phyloP scores from a whole-genome alignment of 2,329 filamentous ascomycete genomes.

The Xylariaceae sp. region DNA sequence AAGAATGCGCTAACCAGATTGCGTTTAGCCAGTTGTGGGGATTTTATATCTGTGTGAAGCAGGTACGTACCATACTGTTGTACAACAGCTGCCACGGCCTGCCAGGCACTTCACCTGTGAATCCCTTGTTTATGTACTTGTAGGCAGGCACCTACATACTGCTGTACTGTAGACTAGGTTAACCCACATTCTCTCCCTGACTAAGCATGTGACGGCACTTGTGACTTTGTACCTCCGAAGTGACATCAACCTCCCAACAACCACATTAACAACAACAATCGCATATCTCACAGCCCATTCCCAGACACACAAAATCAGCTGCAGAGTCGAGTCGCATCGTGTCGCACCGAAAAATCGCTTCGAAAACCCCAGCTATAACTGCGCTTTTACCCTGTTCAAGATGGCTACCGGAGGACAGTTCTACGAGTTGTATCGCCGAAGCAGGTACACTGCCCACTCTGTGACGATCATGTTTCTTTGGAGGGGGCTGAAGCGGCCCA shows the following conservation, averaged over 20 bases:
- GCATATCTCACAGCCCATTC: not conserved
- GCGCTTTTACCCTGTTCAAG: too few species aligned
- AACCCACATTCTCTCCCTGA: not conserved
- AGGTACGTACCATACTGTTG: too few species aligned
- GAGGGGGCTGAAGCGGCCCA: not conserved
- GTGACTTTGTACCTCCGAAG: not conserved
- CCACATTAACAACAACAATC: constrained; percentile 3
- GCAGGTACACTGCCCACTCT: constrained; percentile 62
- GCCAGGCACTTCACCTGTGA: too few species aligned
- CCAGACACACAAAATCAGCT: too few species aligned
- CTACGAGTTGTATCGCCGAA: constrained; percentile 97
- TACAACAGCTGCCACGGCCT: too few species aligned
- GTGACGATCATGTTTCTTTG: not conserved
- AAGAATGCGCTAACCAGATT: too few species aligned
- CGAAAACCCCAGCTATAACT: too few species aligned
- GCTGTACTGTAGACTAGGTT: too few species aligned
- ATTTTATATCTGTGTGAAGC: too few species aligned
- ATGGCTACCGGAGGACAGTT: constrained; percentile 49
- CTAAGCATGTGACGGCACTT: not conserved
- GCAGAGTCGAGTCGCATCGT: too few species aligned
- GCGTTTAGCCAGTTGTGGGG: too few species aligned
- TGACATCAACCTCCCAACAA: constrained; percentile 6
- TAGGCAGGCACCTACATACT: not conserved
- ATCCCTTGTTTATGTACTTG: constrained; percentile 2
- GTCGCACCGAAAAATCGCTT: too few species aligned